A percentile compares a stretch with the other conserved stretches of the same genome.
These are phyloP conservation scores for Vaucheria bursata DNA, from an alignment of 352 stramenopile genomes.

Conservation along the genomic window DNA sequence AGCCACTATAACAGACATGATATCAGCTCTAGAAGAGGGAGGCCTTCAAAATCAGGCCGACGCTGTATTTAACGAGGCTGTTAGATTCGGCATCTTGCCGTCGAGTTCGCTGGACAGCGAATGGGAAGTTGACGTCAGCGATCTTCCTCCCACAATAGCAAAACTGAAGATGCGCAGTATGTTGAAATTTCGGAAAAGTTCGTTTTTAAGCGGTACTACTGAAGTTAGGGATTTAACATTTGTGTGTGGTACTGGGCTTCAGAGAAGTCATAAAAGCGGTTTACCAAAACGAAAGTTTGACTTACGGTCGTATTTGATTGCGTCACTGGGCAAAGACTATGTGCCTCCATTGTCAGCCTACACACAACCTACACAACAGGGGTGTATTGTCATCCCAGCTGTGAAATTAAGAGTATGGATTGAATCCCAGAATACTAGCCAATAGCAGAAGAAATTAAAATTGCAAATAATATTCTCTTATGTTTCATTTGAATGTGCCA, in stretches of 20 bases:
- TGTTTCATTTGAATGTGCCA: too few relatives aligned
- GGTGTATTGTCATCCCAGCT: background rate
- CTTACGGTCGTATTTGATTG: background rate
- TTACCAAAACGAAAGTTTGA: background rate
- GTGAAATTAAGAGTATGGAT: background rate
- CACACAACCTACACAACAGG: constrained; percentile 1
- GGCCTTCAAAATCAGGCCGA: background rate
- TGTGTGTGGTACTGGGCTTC: constrained; percentile 8
- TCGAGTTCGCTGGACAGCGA: background rate
- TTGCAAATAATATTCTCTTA: too few relatives aligned
- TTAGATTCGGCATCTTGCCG: background rate
- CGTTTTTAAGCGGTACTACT: background rate
- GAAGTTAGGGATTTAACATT: background rate
- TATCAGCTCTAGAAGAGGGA: constrained; percentile 1
- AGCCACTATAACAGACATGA: constrained; percentile 11
- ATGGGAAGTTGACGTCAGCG: constrained; percentile 3
- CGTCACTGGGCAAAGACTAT: background rate
- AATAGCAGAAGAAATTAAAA: too few relatives aligned
- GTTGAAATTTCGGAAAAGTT: background rate
- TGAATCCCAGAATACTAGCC: background rate
- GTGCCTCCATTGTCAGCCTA: background rate
- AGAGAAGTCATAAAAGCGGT: background rate
- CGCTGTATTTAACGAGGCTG: background rate
- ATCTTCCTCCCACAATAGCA: background rate
- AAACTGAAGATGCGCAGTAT: constrained; percentile 5